These are phyloP conservation scores for Xylaria curta DNA, from an alignment of 495 filamentous ascomycete species.

Conservation along the genomic window DNA sequence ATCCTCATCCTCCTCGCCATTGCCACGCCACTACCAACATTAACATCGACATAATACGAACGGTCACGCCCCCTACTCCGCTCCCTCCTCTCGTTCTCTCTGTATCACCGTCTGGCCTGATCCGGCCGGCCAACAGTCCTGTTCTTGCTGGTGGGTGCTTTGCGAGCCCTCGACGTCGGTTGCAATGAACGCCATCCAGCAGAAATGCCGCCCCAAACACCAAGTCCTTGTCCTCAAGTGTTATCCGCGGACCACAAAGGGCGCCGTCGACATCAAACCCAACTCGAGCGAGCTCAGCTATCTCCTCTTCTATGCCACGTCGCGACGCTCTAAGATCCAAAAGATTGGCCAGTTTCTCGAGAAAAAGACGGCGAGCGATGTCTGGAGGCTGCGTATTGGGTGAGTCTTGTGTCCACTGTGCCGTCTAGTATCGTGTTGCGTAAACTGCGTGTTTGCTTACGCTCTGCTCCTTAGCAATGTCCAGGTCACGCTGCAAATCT, in stretches of 20 bases:
- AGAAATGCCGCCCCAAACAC: slow-evolving; percentile 82
- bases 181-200: slow-evolving; percentile 62
- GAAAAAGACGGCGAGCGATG: slow-evolving; percentile 86
- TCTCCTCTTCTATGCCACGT: slow-evolving; percentile 92
- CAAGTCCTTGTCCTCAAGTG: slow-evolving; percentile 92
- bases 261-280: slow-evolving; percentile 85
- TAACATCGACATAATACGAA: not conserved
- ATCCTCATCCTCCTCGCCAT: slow-evolving; percentile 6
- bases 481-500: slow-evolving; percentile 88
- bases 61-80: not conserved
- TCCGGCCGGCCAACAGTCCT: slow-evolving; percentile 4
- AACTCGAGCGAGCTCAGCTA: slow-evolving; percentile 96
- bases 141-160: slow-evolving; percentile 23
- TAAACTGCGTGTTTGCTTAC: slow-evolving; percentile 22
- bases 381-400: slow-evolving; percentile 81
- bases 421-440: no score
- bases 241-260: slow-evolving; percentile 88
- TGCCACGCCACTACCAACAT: not conserved
- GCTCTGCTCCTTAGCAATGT: slow-evolving; percentile 69
- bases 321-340: slow-evolving; percentile 88
- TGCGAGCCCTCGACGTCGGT: slow-evolving; percentile 28
- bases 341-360: slow-evolving; percentile 92
- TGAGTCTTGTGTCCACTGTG: slow-evolving; percentile 52
- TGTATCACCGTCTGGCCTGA: not conserved
- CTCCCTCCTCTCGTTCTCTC: not conserved